Evolutionary conservation across 371 early-diverging fungal species (phyloP).

Genomic region (Mucor sp.): DNA sequence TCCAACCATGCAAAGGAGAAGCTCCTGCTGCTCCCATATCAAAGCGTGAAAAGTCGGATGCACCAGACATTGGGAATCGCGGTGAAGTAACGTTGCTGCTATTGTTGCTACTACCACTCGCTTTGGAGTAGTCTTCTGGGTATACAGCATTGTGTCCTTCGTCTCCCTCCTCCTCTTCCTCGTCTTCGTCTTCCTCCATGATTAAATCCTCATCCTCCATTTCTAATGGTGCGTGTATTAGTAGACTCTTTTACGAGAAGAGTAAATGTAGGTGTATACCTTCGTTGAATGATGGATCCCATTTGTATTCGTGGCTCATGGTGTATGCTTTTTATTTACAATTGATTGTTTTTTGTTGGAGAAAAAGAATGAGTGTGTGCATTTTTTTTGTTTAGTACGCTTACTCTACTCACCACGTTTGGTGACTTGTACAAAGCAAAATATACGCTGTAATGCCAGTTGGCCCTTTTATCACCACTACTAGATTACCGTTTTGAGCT

Average conservation of each 20-base stretch:
- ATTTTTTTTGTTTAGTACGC: background rate
- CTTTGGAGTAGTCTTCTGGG: slow-evolving; percentile 1
- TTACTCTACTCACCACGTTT: too few relatives aligned
- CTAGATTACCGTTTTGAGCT: too few relatives aligned
- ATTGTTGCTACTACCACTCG: background rate
- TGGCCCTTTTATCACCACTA: too few relatives aligned
- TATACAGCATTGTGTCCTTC: background rate
- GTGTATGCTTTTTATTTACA: background rate
- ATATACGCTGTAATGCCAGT: too few relatives aligned
- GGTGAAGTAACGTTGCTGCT: background rate
- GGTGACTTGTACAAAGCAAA: too few relatives aligned
- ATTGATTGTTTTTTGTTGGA: background rate
- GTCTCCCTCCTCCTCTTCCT: slow-evolving; percentile 13
- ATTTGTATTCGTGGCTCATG: background rate
- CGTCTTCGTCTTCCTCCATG: slow-evolving; percentile 20
- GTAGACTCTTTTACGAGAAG: background rate
- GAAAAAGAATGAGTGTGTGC: background rate
- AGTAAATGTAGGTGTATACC: background rate
- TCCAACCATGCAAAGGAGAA: slow-evolving; percentile 4
- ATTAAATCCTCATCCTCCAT: slow-evolving; percentile 25
- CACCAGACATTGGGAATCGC: background rate
- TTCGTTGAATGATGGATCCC: background rate
- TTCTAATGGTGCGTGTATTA: background rate
- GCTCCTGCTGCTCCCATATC: background rate
- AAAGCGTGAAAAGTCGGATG: background rate